Evolutionary conservation across 1,139 yeast species (phyloP), one percentile per base, ranked within the genome.

Genomic region (Yamadazyma conglobata): DNA sequence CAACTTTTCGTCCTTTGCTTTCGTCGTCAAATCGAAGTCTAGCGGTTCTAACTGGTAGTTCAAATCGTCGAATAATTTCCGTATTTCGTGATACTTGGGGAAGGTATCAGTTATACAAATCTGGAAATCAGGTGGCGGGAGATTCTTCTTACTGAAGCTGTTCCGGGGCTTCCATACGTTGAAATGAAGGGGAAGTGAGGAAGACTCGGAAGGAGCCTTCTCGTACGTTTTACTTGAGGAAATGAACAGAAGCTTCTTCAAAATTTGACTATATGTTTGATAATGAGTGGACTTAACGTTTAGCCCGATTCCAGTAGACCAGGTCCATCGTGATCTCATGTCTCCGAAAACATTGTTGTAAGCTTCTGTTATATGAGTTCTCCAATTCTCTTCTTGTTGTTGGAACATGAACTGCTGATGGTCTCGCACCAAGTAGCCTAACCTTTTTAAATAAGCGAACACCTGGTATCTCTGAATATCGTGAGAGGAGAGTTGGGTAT

Each of bases 161-260:
- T 81, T 73, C 2, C 70, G 64, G 0, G 97, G 97, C 53, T 85
- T 88, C 96, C 96, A 89, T 1, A 86, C 86, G 46, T 83, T 70
- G 46, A 69, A 88, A 1, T 68, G 57, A 2, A 71, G n/a, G n/a
- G n/a, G n/a, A n/a, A n/a, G n/a, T n/a, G n/a, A n/a, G n/a, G n/a
- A n/a, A n/a, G n/a, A n/a, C n/a, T n/a, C n/a, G n/a, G n/a, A n/a
- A n/a, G n/a, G n/a, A n/a, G n/a, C n/a, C n/a, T n/a, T n/a, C n/a
- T n/a, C n/a, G 18, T 39, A 46, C 2, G 50, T 46, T 15, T 43
- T 35, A 19, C 52, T 38, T 29, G 53, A 43, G 3, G 64, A 61
- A 4, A 70, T 50, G 24, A 73, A 42, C 10, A 48, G 48, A 12
- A 74, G 43, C 2, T 70, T 55, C 26, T 50, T 43, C 37, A 64